Base-by-base conservation (phyloP, 2,329 filamentous ascomycete genomes). In the Aspergillus alliaceus region DNA sequence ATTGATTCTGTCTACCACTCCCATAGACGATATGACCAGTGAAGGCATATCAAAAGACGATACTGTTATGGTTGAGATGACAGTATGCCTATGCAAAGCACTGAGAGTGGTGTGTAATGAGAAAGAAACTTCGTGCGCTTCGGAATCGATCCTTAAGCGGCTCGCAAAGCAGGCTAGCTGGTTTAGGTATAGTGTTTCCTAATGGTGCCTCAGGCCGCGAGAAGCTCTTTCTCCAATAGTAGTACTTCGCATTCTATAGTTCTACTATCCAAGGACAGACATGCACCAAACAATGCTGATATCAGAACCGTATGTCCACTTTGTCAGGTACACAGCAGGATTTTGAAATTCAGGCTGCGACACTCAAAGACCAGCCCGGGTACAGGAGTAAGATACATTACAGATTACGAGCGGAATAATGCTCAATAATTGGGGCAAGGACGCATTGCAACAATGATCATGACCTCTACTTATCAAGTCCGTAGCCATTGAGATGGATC, bases 1-100 rank as follows among this genome's bases (percentile, higher is more conserved):
- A 84, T 75, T 70, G 61, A 67, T 76, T 84, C 75, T 66, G 77
- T 90, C 86, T 90, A 74, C 82, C 86, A 84, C 86, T 81, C 83
- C 80, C 70, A 71, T 65, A 70, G 61, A 64, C 66, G 69, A 71
- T 66, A 75, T 68, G 62, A 67, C 67, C 69, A 76, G 59, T 75
- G 72, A 75, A 76, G 74, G 69, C 59, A 63, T 60, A 58, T 67
- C 60, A 63, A 29, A 61, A 67, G 64, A 66, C 72, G 65, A 62
- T 57, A 63, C 67, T 70, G 72, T 62, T 63, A 73, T 65, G 31
- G 56, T 51, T 53, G 32, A 51, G 22, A 63, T 57, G 56, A 69
- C 71, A 77, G 66, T 61, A 64, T 68, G 70, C 67, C 74, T 69
- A 65, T 76, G 74, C 72, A 69, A 58, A 72, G 69, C 74, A 74